Base-by-base conservation (phyloP, 1,284 basidiomycete species). In the Malassezia restricta region DNA sequence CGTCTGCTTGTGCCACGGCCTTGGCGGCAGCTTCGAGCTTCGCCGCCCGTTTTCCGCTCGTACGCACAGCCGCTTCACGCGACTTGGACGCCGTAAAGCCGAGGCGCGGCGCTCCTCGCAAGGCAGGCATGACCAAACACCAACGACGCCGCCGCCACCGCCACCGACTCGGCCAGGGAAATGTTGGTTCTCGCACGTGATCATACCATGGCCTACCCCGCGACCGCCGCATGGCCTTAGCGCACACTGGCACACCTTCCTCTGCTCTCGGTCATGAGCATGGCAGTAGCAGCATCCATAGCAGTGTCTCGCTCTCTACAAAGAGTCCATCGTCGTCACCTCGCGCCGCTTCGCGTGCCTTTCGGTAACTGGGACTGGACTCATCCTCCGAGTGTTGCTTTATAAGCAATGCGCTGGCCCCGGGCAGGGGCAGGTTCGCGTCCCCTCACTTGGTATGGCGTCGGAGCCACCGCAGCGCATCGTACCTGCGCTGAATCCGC, bases 101-200 rank as follows among this genome's bases (percentile, higher is more conserved):
- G 12, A 54, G 37, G 20, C 20, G 20, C 20, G 20, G 20, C 20
- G 20, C 20, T 24, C 20, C 20, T 24, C 20, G 20, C 20, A 24
- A 24, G 2, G 20, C 20, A 24, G 20, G 20, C 20, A 24, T 24
- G 20, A 24, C 20, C 20, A 24, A 24, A 24, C 20, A 24, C 20
- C 20, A 24, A 24, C 20, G 20, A 24, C 20, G 20, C 4, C 20
- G 20, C 20, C 20, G 20, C 20, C 20, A 24, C 20, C 20, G 20
- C 20, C 20, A 24, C 20, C 20, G 20, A 24, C 20, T 24, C 20
- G 20, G 20, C 20, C 20, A 7, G 8, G 47, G 42, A 27, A 42
- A 50, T 50, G 49, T 50, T 50, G 28, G 24, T 32, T 11, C 43
- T 15, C 20, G 41, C 49, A 50, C 49, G 49, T 50, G 49, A 50